Conservation (phyloP, 352 stramenopile genomes). For the Phytophthora megakarya region DNA sequence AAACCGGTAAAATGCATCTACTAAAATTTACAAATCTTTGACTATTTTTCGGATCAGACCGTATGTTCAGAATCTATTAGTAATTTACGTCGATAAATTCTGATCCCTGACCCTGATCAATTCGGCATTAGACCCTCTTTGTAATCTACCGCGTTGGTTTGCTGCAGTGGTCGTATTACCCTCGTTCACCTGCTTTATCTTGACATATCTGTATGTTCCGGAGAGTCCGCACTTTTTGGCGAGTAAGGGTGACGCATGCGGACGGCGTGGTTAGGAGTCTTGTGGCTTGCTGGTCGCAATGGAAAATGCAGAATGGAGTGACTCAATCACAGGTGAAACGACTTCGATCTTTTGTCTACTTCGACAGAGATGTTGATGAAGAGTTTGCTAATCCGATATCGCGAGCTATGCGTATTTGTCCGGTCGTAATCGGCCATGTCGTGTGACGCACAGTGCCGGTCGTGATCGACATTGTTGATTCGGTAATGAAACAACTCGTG, state of each 20-base stretch:
- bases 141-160: slow-evolving; percentile 88
- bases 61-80: too few species aligned
- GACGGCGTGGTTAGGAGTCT: slow-evolving; percentile 12
- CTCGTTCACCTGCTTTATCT: slow-evolving; percentile 66
- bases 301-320: not conserved
- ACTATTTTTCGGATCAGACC: too few species aligned
- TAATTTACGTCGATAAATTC: too few species aligned
- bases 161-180: slow-evolving; percentile 75
- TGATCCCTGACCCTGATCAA: too few species aligned
- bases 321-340: too few species aligned
- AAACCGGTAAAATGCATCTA: too few species aligned
- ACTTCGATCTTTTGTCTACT: not conserved
- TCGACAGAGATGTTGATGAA: too few species aligned
- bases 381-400: too few species aligned
- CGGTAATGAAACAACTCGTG: too few species aligned
- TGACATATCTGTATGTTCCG: slow-evolving; percentile 73
- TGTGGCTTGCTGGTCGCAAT: not conserved
- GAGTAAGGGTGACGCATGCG: slow-evolving; percentile 62
- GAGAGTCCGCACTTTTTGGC: slow-evolving; percentile 85
- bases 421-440: not conserved
- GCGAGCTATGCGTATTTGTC: not conserved
- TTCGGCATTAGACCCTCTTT: too few species aligned
- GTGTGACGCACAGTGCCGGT: not conserved
- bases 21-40: too few species aligned
- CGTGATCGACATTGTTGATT: too few species aligned